Conservation (phyloP, 768 basidiomycete species). For the Pisolithus tinctorius region DNA sequence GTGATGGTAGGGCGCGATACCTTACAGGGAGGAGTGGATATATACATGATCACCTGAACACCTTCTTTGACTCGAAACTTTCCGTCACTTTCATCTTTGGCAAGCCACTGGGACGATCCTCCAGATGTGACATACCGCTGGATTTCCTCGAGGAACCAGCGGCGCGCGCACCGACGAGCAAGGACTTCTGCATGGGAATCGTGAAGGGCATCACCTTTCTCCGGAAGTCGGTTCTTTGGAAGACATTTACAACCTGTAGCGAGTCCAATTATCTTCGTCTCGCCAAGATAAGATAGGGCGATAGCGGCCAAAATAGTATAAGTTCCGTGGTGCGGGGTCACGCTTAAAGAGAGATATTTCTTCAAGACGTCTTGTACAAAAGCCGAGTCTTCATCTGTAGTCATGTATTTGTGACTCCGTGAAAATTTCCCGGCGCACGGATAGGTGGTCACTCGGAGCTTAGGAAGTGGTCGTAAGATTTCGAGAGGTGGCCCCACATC, state of each 20-base stretch:
- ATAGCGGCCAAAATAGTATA: conserved; percentile 59
- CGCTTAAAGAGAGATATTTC: conserved; percentile 39
- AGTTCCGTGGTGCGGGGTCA: conserved; percentile 46
- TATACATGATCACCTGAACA: conserved; percentile 60
- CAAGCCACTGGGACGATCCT: conserved; percentile 47
- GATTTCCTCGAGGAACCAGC: conserved; percentile 78
- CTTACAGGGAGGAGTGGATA: conserved; percentile 63
- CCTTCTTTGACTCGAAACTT: conserved; percentile 40
- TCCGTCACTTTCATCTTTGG: conserved; percentile 22
- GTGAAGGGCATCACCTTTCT: conserved; percentile 71
- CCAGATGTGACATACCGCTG: conserved; percentile 9
- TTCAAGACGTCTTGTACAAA: conserved; percentile 35
- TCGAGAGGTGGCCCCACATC: background rate
- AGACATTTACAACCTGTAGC: conserved; percentile 86
- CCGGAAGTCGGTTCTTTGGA: conserved; percentile 53
- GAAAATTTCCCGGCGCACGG: background rate
- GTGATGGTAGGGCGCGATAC: conserved; percentile 39
- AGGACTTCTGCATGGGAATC: conserved; percentile 91
- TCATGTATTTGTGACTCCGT: conserved; percentile 2
- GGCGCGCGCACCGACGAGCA: conserved; percentile 70
- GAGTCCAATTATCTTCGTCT: conserved; percentile 56
- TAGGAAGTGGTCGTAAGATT: background rate
- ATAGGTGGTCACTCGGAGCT: background rate
- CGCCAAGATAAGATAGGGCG: conserved; percentile 37
- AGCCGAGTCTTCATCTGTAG: conserved; percentile 2